A percentile compares a stretch with the other conserved stretches of the same genome.
Conservation (phyloP, 805 yeast species). For the Candida peoriensis region DNA sequence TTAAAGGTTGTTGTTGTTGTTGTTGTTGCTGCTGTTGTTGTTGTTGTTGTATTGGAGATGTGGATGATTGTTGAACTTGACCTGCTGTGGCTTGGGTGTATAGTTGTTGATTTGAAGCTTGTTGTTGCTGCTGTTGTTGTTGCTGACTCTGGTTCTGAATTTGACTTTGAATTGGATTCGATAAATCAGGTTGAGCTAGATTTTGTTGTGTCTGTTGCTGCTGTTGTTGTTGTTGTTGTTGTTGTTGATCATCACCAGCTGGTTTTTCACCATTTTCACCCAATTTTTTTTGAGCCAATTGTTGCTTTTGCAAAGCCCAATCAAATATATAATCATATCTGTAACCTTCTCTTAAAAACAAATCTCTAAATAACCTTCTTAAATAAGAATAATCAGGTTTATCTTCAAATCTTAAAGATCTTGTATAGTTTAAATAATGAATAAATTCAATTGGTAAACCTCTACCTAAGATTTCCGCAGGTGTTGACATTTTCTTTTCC, state of each 20-base stretch:
- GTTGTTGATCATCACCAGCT: constrained; percentile 12
- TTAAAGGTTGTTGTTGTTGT: constrained; percentile 12
- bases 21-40: constrained; percentile 12
- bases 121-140: constrained; percentile 12
- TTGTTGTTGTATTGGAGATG: too few species aligned
- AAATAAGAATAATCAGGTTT: constrained; percentile 91
- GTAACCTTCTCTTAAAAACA: constrained; percentile 82
- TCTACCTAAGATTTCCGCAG: constrained; percentile 78
- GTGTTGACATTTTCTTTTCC: constrained; percentile 90
- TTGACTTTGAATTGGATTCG: too few species aligned
- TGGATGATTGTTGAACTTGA: too few species aligned
- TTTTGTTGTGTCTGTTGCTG: constrained; percentile 7
- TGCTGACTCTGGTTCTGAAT: constrained; percentile 1
- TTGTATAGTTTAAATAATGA: constrained; percentile 79
- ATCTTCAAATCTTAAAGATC: constrained; percentile 89
- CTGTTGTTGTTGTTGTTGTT: constrained; percentile 6
- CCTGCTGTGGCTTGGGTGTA: constrained; percentile 11
- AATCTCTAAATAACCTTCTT: constrained; percentile 84
- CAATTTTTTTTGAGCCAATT: constrained; percentile 32
- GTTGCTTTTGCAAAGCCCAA: constrained; percentile 88
- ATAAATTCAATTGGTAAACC: constrained; percentile 91
- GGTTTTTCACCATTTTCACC: constrained; percentile 8
- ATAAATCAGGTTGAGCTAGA: too few species aligned
- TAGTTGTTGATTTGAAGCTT: constrained; percentile 12
- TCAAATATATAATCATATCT: constrained; percentile 93